Evolutionary conservation across 805 yeast species (phyloP), one percentile per base, ranked within the genome.

Genomic region (Pichia manshurica): DNA sequence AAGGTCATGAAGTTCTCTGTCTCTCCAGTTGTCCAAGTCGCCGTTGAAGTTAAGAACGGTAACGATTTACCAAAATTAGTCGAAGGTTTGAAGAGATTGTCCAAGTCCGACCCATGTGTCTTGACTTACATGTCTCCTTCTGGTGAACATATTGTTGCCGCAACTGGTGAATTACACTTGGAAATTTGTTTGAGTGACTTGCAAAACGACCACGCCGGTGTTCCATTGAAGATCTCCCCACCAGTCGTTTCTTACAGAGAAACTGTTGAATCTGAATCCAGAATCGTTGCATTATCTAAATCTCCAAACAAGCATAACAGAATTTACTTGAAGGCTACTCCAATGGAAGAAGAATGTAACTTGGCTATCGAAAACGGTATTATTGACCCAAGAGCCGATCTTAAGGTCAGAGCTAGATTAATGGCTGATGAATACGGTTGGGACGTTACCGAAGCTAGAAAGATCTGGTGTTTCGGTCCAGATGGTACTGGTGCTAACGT

Each of bases 391-490:
- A 84, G 91, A 77, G 98, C 91, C 68, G 99, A 91, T 80, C 81
- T 91, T 87, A 91, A 91, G 84, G 86, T 87, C 66, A 90, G 99
- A 82, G 99, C 98, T 65, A 90, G 98, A 84, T 67, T 87, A 71
- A 80, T 91, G 82, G 98, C 98, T 71, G 98, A 91, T 73, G 96
- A 93, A 73, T 93, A 75, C 84, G 96, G 91, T 64, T 91, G 99
- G 99, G 98, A 91, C 72, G 97, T 93, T 72, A 82, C 96, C 64
- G 99, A 91, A 71, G 99, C 97, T 77, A 90, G 99, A 86, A 91
- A 93, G 93, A 93, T 91, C 71, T 91, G 99, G 99, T 88, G 96
- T 86, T 91, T 91, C 89, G 99, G 99, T 80, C 98, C 99, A 72
- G 99, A 91, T 71, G 97, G 97, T 77, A 83, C 79, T 73, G 99